A percentile compares a stretch with the other conserved stretches of the same genome.
Evolutionary conservation across 2,329 filamentous ascomycete genomes (phyloP).

Genomic region (Pseudocercospora ulei): DNA sequence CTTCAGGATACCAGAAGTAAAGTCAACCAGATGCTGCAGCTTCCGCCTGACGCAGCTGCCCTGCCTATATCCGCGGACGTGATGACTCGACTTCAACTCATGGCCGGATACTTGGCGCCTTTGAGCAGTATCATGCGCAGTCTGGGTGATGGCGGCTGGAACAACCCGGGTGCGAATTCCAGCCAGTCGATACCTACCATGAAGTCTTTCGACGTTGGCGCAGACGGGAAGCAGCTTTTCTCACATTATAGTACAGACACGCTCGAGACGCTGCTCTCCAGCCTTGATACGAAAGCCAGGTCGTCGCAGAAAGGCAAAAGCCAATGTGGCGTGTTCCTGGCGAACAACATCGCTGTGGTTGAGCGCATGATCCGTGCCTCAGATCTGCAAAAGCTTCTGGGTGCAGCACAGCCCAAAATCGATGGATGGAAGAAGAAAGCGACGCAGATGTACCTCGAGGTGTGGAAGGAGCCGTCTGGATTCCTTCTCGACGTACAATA

Average conservation of each 20-base stretch:
- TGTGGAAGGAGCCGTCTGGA: constrained; percentile 79
- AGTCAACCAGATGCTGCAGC: constrained; percentile 52
- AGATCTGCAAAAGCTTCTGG: constrained; percentile 62
- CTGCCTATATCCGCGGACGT: constrained; percentile 71
- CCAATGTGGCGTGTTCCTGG: constrained; percentile 76
- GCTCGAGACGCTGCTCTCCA: constrained; percentile 66
- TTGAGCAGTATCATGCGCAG: constrained; percentile 86
- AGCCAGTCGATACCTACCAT: constrained; percentile 59
- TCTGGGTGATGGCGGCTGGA: constrained; percentile 85
- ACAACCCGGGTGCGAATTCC: constrained; percentile 46
- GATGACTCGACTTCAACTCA: constrained; percentile 73
- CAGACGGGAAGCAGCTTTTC: constrained; percentile 79
- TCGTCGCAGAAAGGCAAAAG: constrained; percentile 65
- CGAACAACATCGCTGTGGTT: constrained; percentile 75
- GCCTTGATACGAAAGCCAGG: constrained; percentile 65
- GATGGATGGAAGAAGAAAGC: constrained; percentile 84
- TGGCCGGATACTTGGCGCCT: constrained; percentile 77
- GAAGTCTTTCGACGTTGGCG: constrained; percentile 73
- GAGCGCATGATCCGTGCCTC: constrained; percentile 76
- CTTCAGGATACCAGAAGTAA: constrained; percentile 72
- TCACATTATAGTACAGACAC: constrained; percentile 84
- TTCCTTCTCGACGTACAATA: constrained; percentile 85
- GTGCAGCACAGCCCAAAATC: constrained; percentile 44
- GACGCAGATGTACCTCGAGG: constrained; percentile 67
- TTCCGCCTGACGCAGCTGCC: constrained; percentile 70